Evolutionary conservation across 2,329 filamentous ascomycete genomes (phyloP).

Genomic region (Colletotrichum paranaense): DNA sequence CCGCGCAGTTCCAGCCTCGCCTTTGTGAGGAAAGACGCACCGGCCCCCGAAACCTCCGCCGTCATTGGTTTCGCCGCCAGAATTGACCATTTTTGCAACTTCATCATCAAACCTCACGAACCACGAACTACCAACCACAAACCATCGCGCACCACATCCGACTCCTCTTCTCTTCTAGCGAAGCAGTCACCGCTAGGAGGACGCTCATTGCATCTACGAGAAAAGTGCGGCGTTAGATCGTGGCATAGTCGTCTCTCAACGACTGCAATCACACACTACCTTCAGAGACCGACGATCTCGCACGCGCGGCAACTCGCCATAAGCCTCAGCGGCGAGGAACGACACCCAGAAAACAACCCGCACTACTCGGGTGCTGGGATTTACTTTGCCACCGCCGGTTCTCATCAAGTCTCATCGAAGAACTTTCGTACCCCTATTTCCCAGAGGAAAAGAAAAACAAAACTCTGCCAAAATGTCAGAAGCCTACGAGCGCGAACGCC

Average conservation of each 20-base stretch:
- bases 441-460: neutral
- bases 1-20: slow-evolving; percentile 1
- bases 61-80: slow-evolving; percentile 34
- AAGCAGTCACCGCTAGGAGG: neutral
- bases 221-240: neutral
- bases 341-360: neutral
- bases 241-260: neutral
- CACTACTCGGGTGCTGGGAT: neutral
- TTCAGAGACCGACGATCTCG: neutral
- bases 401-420: neutral
- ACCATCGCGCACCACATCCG: neutral
- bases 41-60: slow-evolving; percentile 13
- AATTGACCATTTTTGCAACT: neutral
- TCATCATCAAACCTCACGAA: neutral
- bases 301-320: neutral
- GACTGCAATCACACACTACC: neutral
- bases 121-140: neutral
- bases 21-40: slow-evolving; percentile 3
- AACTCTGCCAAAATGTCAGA: slow-evolving; percentile 70
- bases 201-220: neutral
- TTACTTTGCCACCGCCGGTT: neutral
- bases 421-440: neutral
- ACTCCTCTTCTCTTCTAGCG: neutral
- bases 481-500: slow-evolving; percentile 82
- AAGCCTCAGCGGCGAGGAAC: neutral